Evolutionary conservation across 2,329 filamentous ascomycete genomes (phyloP).

Genomic region (Aschersonia sp.): DNA sequence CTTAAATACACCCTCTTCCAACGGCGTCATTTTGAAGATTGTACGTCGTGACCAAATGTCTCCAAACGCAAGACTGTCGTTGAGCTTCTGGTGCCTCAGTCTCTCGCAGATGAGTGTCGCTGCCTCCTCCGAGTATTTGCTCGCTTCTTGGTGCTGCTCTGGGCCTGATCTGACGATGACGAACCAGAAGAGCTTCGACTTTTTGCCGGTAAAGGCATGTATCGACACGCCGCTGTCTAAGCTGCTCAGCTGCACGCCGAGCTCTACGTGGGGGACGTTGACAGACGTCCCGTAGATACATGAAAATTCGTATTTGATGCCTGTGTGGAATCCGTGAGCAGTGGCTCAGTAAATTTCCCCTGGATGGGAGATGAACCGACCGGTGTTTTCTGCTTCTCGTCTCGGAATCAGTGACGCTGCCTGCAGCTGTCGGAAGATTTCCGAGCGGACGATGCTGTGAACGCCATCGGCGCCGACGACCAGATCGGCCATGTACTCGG

Average conservation of each 20-base stretch:
- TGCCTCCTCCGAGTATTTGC: not conserved
- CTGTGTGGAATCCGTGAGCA: not conserved
- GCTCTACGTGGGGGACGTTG: constrained; percentile 1
- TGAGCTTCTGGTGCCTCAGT: constrained; percentile 12
- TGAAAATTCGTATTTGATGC: constrained; percentile 2
- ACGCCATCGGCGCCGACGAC: constrained; percentile 28
- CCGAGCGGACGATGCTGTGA: constrained; percentile 14
- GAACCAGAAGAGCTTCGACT: constrained; percentile 3
- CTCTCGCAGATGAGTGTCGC: constrained; percentile 8
- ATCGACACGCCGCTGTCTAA: constrained; percentile 1
- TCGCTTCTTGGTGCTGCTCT: constrained; percentile 14
- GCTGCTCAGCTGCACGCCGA: constrained; percentile 1
- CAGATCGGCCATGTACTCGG: constrained; percentile 18
- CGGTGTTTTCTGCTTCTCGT: constrained; percentile 7
- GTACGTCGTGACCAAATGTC: constrained; percentile 15
- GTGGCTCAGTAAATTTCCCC: not conserved
- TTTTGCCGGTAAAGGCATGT: constrained; percentile 1
- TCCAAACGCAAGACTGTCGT: constrained; percentile 14
- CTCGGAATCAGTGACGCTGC: constrained; percentile 4
- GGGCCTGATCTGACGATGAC: constrained; percentile 3
- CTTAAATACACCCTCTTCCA: constrained; percentile 17
- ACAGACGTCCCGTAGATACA: constrained; percentile 3
- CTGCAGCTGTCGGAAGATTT: constrained; percentile 12
- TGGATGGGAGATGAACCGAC: constrained; percentile 2
- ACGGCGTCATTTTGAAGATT: constrained; percentile 9